Base-by-base conservation (phyloP, 2,329 filamentous ascomycete genomes). In the Lachnellula occidentalis region DNA sequence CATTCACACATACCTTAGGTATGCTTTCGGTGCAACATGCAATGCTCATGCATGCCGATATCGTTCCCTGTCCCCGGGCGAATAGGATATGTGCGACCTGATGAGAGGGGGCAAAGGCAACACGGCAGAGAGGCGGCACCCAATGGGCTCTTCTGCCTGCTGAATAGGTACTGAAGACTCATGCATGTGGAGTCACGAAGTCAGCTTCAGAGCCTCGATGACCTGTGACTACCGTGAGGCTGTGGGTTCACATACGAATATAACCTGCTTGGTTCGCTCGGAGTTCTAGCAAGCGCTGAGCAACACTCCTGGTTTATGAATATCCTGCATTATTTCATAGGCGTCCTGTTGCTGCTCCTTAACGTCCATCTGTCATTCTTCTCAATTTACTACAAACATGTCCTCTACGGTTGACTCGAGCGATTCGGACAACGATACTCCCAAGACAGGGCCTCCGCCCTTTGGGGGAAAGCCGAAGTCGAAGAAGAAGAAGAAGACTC, bases 401-500 rank as follows among this genome's bases (percentile, higher is more conserved):
- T 62, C 57, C 37, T 58, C 55, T 14, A 22, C 49, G 22, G 24
- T 41, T 7, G 50, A 59, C 36, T 58, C 60, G 39, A 64, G 62
- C 55, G 62, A 60, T 31, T 62, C 60, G 7, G 61, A 64, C 21
- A 50, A 53, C n/a, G 52, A 43, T 17, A 48, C n/a, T 7, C 46
- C 45, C 11, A 41, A 45, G n/a, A 22, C 24, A 22, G 42, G 34
- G 3, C 61, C 56, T 21, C 50, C 54, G 9, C 55, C 54, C 24
- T 53, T 34, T 31, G 41, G 31, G 39, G 31, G 39, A 45, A 55
- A 36, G 37, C 19, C 53, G 27, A 76, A 81, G 63, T 80, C 81
- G 65, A 82, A 81, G 68, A 78, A 77, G 63, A 80, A 80, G 66
- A 80, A 78, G 71, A 74, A 77, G 64, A 76, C 79, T 59, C 74